Percentiles rank a stretch among this genome's conserved stretches.
These are phyloP conservation scores for Xylariaceae sp. DNA, from an alignment of 2,329 filamentous ascomycete genomes.

Conservation along the genomic window DNA sequence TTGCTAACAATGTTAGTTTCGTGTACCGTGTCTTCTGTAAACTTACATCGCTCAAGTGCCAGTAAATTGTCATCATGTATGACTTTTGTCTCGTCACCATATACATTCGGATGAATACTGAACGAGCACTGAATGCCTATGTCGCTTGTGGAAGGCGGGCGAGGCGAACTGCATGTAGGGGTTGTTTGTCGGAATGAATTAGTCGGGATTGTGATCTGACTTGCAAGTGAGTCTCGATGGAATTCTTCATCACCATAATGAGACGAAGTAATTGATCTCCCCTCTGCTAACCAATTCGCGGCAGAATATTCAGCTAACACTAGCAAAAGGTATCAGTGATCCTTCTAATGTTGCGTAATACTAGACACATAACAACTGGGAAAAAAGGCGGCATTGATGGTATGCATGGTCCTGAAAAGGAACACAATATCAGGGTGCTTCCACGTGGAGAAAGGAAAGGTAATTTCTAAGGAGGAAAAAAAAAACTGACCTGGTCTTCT, in stretches of 20 bases:
- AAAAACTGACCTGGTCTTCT: constrained; percentile 14
- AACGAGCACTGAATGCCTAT: constrained; percentile 14
- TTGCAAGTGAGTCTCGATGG: constrained; percentile 25
- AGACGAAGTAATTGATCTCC: constrained; percentile 14
- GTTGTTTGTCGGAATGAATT: constrained; percentile 27
- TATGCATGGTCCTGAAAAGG: too few relatives aligned
- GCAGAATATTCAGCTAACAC: neutral
- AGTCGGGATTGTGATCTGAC: constrained; percentile 25
- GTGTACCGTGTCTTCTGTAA: neutral
- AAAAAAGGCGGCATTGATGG: too few relatives aligned
- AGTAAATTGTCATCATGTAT: neutral
- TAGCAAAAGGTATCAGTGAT: constrained; percentile 10
- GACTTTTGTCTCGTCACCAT: neutral
- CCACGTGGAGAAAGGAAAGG: too few relatives aligned
- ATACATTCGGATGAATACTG: constrained; percentile 8
- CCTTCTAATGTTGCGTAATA: neutral
- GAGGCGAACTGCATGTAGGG: constrained; percentile 21
- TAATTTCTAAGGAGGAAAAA: neutral
- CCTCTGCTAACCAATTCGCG: neutral
- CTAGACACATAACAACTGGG: neutral
- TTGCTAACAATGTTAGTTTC: neutral
- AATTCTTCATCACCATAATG: constrained; percentile 9
- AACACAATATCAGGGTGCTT: too few relatives aligned
- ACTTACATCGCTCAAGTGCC: neutral
- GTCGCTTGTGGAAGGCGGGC: constrained; percentile 29